Conservation (phyloP, 352 stramenopile genomes). For the Pythium coloratum region DNA sequence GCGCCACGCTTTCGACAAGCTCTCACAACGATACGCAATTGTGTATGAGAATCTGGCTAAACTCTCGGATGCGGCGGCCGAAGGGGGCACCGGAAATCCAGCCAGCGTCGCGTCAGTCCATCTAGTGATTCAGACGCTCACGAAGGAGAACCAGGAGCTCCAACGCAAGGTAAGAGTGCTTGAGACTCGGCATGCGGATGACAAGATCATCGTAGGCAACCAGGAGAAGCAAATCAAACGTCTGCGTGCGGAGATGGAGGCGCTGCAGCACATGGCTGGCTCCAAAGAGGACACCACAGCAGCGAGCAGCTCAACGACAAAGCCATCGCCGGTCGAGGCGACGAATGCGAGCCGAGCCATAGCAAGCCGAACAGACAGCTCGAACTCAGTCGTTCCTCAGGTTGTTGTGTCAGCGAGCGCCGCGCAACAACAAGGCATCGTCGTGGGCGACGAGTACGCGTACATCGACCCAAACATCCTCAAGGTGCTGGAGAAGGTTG, state of each 20-base stretch:
- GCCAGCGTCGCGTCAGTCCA: conserved; percentile 32
- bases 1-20: conserved; percentile 65
- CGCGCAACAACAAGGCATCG: neutral
- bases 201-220: conserved; percentile 52
- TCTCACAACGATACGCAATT: conserved; percentile 53
- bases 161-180: conserved; percentile 62
- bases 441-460: conserved; percentile 42
- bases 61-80: conserved; percentile 31
- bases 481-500: conserved; percentile 80
- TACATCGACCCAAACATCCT: conserved; percentile 83
- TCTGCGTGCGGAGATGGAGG: conserved; percentile 67
- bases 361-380: neutral
- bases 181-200: conserved; percentile 54
- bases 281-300: conserved; percentile 28
- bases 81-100: conserved; percentile 15
- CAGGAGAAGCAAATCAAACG: conserved; percentile 75
- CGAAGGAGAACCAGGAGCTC: conserved; percentile 72
- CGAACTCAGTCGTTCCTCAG: no score
- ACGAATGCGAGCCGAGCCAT: neutral
- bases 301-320: neutral
- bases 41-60: conserved; percentile 64
- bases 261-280: conserved; percentile 70
- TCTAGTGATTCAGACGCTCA: conserved; percentile 50
- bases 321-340: conserved; percentile 10
- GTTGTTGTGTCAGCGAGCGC: no score